phyloP scores from a whole-genome alignment of 2,329 filamentous ascomycete genomes.

The Penicillium sp. region DNA sequence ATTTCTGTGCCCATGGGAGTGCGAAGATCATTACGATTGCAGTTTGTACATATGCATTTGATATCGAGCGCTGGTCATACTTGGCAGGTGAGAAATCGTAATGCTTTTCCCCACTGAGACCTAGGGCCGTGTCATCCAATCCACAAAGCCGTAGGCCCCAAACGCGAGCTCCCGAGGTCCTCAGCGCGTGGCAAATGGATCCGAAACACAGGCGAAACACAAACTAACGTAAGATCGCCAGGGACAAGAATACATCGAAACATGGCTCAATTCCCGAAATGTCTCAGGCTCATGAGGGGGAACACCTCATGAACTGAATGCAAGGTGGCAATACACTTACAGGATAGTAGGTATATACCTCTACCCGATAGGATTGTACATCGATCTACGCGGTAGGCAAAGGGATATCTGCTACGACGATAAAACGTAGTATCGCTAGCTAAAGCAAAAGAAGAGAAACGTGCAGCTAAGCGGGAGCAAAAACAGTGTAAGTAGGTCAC shows the following conservation, averaged over 20 bases:
- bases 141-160: background rate
- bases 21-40: background rate
- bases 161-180: background rate
- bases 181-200: slow-evolving; percentile 4
- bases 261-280: slow-evolving; percentile 6
- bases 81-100: slow-evolving; percentile 1
- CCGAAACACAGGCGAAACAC: slow-evolving; percentile 15
- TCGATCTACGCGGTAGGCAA: too few species aligned
- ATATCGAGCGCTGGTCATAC: background rate
- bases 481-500: too few species aligned
- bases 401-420: too few species aligned
- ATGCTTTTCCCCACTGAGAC: background rate
- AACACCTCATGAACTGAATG: slow-evolving; percentile 7
- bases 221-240: slow-evolving; percentile 8
- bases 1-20: background rate
- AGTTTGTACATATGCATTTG: background rate
- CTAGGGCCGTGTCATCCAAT: background rate
- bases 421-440: too few species aligned
- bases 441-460: too few species aligned
- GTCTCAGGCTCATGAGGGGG: slow-evolving; percentile 4
- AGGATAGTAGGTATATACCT: too few species aligned
- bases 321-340: too few species aligned
- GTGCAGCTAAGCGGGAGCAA: too few species aligned
- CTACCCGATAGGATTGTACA: too few species aligned
- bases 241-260: slow-evolving; percentile 12